Evolutionary conservation across 352 stramenopile species (phyloP), one percentile per base, ranked within the genome.

Genomic region (Elongisporangium prolatum): DNA sequence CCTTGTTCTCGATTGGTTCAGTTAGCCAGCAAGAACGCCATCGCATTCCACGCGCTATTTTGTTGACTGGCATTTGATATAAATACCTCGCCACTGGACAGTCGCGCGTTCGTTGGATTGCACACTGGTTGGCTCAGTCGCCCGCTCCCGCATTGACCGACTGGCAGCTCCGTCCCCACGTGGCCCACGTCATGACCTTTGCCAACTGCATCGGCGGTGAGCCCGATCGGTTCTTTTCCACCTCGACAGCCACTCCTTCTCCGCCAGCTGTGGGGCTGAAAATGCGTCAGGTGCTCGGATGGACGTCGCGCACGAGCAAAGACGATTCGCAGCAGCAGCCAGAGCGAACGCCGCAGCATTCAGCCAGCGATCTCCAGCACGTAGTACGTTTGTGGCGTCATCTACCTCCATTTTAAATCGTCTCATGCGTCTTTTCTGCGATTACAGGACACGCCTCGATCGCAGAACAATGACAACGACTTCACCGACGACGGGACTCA

Each of bases 161-260:
- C 59, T 54, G 21, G 53, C 52, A 72, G 61, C 64, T 68, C 64
- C 50, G 51, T 66, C 11, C 48, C 50, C 38, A 21, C 34, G 24
- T 34, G 24, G 24, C 24, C n/a, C 3, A 7, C 24, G 38, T 37
- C 52, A 86, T 86, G 76, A 70, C 75, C 56, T 81, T 85, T 69
- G 63, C 65, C 57, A 66, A 70, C 54, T 85, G 75, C 60, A 75
- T 84, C 21, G 67, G 72, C 60, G 76, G 71, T 18, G 75, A 85
- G 40, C 64, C 76, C 51, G 77, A 85, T 51, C 57, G 69, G 57
- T 77, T 80, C 59, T 81, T 69, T 47, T 75, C 63, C 63, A 65
- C 69, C 21, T 57, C 63, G 56, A 64, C 72, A 24, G 38, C 71
- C 69, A 54, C 22, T 69, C 80, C 17, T 61, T 75, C 21, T 62